Evolutionary conservation across 2,329 filamentous ascomycete species (phyloP), one percentile per base, ranked within the genome.

Genomic region (Chaetomium strumarium): DNA sequence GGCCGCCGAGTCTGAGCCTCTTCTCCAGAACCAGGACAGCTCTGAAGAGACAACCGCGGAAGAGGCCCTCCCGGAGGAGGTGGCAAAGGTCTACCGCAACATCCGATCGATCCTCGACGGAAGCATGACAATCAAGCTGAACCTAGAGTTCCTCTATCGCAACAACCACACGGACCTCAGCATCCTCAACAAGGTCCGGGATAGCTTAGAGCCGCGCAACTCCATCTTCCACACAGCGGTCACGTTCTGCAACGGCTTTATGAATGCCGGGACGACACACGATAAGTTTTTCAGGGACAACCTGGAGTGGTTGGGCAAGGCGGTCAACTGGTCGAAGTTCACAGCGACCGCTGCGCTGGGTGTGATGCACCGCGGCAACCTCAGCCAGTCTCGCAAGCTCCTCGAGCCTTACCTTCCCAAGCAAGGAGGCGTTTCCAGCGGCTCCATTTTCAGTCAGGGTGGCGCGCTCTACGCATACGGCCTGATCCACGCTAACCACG

Each of bases 271-370:
- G 54, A 99, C 93, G 0, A 96, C 92, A 0, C 93, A 96, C 63
- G 93, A 99, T 72, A 95, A 92, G 65, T 99, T 99, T 74, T 97
- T 99, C 82, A 83, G 95, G 8, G 90, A 97, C 66, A 99, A 99
- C 67, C 73, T 99, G 20, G 93, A 99, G 60, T 99, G 93, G 93
- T 75, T 99, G 3, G 91, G 92, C 55, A 99, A 97, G 75, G 93
- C 93, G 24, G 90, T 97, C 44, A 99, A 99, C 74, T 99, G 93
- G 93, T 96, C 91, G 56, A 99, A 99, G 69, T 99, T 99, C 68
- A 96, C 93, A 0, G 93, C 93, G 13, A 99, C 93, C 5, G 93
- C 93, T 52, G 93, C 93, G 8, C 77, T 99, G 6, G 93, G 93
- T 69, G 93, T 97, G 47, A 96, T 99, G 58, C 93, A 99, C 70